Conservation (phyloP, 2,329 filamentous ascomycete genomes). For the Ascochyta lentis region DNA sequence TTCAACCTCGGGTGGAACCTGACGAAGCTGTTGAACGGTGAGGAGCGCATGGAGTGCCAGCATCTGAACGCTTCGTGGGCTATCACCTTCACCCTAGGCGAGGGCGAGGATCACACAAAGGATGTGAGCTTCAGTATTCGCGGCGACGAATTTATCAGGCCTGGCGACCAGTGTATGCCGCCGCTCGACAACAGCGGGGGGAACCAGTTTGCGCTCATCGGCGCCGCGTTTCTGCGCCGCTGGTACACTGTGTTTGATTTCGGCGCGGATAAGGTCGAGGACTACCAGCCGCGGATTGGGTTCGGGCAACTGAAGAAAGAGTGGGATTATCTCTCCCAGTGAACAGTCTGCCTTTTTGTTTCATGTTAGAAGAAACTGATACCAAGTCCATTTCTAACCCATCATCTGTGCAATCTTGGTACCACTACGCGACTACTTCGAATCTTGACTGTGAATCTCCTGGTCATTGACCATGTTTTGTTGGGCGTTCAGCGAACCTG, state of each 20-base stretch:
- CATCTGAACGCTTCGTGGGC: slow-evolving; percentile 30
- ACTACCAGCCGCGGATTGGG: slow-evolving; percentile 23
- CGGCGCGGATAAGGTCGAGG: slow-evolving; percentile 18
- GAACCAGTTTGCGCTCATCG: slow-evolving; percentile 18
- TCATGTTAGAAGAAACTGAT: too few species aligned
- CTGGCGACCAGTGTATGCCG: slow-evolving; percentile 21
- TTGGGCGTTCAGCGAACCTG: too few species aligned
- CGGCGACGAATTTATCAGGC: slow-evolving; percentile 19
- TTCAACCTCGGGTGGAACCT: slow-evolving; percentile 29
- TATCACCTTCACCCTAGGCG: slow-evolving; percentile 22
- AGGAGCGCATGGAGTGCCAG: slow-evolving; percentile 23
- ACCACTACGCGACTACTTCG: too few species aligned
- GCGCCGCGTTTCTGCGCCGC: slow-evolving; percentile 18
- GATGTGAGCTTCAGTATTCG: slow-evolving; percentile 24
- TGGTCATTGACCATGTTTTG: too few species aligned
- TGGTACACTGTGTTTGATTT: slow-evolving; percentile 26
- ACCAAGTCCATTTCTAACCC: too few species aligned
- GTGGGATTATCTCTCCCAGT: slow-evolving; percentile 20
- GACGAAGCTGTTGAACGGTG: slow-evolving; percentile 16
- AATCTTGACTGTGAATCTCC: too few species aligned
- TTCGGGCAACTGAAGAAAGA: slow-evolving; percentile 30
- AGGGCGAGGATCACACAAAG: slow-evolving; percentile 10
- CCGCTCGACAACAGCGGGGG: slow-evolving; percentile 19
- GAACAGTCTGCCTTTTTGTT: not conserved
- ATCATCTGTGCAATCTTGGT: too few species aligned